Percentiles rank a stretch among this genome's conserved stretches.
These are phyloP conservation scores for Hyphodiscus hymeniophilus DNA, from an alignment of 495 filamentous ascomycete species.

Conservation along the genomic window DNA sequence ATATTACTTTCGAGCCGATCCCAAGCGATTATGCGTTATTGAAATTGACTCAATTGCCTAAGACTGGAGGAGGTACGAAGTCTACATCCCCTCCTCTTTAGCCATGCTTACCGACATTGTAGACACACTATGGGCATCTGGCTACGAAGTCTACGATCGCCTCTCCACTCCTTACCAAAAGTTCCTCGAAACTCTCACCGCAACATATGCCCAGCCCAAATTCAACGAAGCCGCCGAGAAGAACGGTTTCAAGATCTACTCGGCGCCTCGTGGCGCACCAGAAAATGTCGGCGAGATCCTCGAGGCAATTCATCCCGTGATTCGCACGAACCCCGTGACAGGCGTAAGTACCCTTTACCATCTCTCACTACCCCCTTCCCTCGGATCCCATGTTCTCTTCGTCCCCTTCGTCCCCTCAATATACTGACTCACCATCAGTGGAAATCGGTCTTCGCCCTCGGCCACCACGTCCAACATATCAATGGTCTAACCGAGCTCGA, in stretches of 20 bases:
- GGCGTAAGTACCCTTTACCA: too few species aligned
- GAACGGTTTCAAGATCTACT: constrained; percentile 48
- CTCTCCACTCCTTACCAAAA: constrained; percentile 52
- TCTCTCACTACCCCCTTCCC: too few species aligned
- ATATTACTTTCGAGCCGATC: constrained; percentile 61
- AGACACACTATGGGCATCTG: constrained; percentile 63
- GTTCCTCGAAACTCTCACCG: constrained; percentile 60
- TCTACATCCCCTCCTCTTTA: background rate
- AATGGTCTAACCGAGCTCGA: constrained; percentile 58
- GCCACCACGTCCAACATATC: constrained; percentile 53
- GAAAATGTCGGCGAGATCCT: constrained; percentile 59
- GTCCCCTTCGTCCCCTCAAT: too few species aligned
- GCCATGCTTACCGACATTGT: background rate
- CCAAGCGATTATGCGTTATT: constrained; percentile 60
- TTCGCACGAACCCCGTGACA: constrained; percentile 75
- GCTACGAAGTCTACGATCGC: constrained; percentile 71
- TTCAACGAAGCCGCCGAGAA: constrained; percentile 50
- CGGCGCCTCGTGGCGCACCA: constrained; percentile 51
- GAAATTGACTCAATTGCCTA: constrained; percentile 52
- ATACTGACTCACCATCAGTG: too few species aligned
- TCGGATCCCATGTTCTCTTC: too few species aligned
- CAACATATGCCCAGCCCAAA: constrained; percentile 52
- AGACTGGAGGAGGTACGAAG: constrained; percentile 49
- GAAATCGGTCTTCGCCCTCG: constrained; percentile 66
- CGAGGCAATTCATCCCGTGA: constrained; percentile 58